Conservation (phyloP, 2,329 filamentous ascomycete species). For the Cladosporium sp. region DNA sequence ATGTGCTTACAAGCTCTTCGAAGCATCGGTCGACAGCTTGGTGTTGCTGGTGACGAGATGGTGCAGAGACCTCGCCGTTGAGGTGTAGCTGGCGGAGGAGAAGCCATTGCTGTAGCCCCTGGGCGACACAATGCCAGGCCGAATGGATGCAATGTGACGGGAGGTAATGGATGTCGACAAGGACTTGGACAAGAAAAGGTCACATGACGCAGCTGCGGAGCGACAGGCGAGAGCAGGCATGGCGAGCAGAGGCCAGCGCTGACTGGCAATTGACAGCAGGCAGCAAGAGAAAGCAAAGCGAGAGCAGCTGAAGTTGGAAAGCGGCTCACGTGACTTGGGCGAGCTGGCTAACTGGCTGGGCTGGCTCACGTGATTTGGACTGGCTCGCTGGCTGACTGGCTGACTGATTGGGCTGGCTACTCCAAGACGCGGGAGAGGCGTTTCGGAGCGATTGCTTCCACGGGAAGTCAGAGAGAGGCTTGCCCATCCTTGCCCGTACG, state of each 20-base stretch:
- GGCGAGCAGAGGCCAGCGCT: background rate
- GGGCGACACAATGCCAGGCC: background rate
- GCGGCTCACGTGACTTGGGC: slow-evolving; percentile 7
- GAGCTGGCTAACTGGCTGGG: too few relatives aligned
- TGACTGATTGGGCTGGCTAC: too few relatives aligned
- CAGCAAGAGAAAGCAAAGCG: slow-evolving; percentile 1
- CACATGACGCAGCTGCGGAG: slow-evolving; percentile 9
- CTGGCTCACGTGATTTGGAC: too few relatives aligned
- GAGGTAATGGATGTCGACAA: background rate
- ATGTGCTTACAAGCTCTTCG: background rate
- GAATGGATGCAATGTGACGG: background rate
- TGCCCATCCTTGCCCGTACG: too few relatives aligned
- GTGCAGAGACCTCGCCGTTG: background rate
- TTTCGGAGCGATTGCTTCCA: too few relatives aligned
- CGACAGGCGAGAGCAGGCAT: slow-evolving; percentile 10
- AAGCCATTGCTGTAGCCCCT: slow-evolving; percentile 1
- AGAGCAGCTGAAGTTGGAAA: slow-evolving; percentile 6
- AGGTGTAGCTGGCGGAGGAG: background rate
- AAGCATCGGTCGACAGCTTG: slow-evolving; percentile 1
- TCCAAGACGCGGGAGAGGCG: too few relatives aligned
- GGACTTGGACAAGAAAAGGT: background rate
- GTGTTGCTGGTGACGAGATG: background rate
- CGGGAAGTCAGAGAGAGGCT: too few relatives aligned
- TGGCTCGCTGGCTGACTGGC: too few relatives aligned
- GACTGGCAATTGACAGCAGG: background rate